These are phyloP conservation scores for Suhomyces maxii DNA, from an alignment of 1,139 yeast species.

Conservation along the genomic window DNA sequence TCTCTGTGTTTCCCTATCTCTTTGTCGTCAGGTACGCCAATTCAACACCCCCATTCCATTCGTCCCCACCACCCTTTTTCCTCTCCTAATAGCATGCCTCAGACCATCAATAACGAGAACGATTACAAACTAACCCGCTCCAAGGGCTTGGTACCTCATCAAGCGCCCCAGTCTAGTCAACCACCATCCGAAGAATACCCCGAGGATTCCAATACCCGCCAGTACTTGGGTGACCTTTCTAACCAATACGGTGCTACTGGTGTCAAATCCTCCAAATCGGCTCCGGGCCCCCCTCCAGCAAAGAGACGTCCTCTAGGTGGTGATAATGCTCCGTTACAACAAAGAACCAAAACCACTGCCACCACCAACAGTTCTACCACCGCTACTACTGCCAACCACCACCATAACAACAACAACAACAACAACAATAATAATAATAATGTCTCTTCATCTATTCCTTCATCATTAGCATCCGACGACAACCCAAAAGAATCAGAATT, in stretches of 20 bases:
- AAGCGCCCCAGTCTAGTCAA: slow-evolving; percentile 7
- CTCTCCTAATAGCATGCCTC: slow-evolving; percentile 28
- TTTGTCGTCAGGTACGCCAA: neutral
- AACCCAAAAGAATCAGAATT: neutral
- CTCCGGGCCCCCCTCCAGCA: slow-evolving; percentile 4
- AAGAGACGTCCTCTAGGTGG: slow-evolving; percentile 39
- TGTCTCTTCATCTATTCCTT: slow-evolving; percentile 1
- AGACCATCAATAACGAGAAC: slow-evolving; percentile 42
- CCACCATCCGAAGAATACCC: slow-evolving; percentile 4
- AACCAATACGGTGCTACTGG: slow-evolving; percentile 32
- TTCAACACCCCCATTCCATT: too few relatives aligned
- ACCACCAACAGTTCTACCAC: neutral
- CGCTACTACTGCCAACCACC: too few relatives aligned
- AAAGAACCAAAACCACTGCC: slow-evolving; percentile 10
- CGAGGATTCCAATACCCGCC: slow-evolving; percentile 21
- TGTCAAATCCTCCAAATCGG: slow-evolving; percentile 10
- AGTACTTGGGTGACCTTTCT: slow-evolving; percentile 43
- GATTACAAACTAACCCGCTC: slow-evolving; percentile 40
- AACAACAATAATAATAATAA: neutral
- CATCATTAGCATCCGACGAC: slow-evolving; percentile 6
- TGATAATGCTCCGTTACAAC: slow-evolving; percentile 34
- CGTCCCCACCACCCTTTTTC: too few relatives aligned
- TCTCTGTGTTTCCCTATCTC: neutral
- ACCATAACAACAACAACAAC: neutral
- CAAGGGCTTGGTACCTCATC: slow-evolving; percentile 18